phyloP scores from a whole-genome alignment of 495 filamentous ascomycete species.

The Hyaloscypha bicolor region DNA sequence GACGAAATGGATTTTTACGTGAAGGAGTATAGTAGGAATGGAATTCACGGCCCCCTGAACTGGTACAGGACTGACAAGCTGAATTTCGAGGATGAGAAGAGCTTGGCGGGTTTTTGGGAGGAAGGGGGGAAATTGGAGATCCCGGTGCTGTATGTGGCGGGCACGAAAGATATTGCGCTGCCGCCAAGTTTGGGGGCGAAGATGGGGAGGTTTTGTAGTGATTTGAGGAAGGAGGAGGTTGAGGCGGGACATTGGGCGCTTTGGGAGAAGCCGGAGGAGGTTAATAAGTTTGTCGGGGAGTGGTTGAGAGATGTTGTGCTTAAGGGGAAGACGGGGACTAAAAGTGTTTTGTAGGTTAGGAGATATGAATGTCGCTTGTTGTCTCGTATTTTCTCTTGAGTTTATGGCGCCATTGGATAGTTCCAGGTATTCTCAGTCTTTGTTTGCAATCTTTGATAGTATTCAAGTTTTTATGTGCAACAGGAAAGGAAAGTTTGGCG shows the following conservation, averaged over 20 bases:
- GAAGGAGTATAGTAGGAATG: slow-evolving; percentile 66
- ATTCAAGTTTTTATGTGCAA: too few species aligned
- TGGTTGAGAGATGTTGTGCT: slow-evolving; percentile 19
- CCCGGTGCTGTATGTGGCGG: slow-evolving; percentile 76
- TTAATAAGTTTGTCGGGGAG: slow-evolving; percentile 44
- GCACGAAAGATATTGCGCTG: slow-evolving; percentile 66
- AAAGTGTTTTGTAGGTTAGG: not conserved
- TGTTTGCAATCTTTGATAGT: too few species aligned
- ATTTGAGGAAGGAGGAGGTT: slow-evolving; percentile 57
- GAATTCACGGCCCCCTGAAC: slow-evolving; percentile 76
- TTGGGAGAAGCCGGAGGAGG: slow-evolving; percentile 63
- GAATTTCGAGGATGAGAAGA: slow-evolving; percentile 77
- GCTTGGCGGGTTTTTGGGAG: slow-evolving; percentile 36
- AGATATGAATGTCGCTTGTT: too few species aligned
- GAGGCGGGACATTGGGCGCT: slow-evolving; percentile 71
- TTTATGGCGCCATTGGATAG: too few species aligned
- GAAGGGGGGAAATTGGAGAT: slow-evolving; percentile 52
- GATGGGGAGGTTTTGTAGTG: slow-evolving; percentile 66
- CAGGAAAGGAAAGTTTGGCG: too few species aligned
- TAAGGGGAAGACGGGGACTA: slow-evolving; percentile 5
- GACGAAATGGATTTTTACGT: slow-evolving; percentile 80
- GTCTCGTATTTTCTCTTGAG: too few species aligned
- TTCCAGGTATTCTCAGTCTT: too few species aligned
- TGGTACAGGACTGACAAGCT: slow-evolving; percentile 78
- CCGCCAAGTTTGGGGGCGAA: slow-evolving; percentile 64